Percentiles rank a stretch among this genome's conserved stretches.
Conservation (phyloP, 148 eudicot genomes). For the Persicaria maculosa region DNA sequence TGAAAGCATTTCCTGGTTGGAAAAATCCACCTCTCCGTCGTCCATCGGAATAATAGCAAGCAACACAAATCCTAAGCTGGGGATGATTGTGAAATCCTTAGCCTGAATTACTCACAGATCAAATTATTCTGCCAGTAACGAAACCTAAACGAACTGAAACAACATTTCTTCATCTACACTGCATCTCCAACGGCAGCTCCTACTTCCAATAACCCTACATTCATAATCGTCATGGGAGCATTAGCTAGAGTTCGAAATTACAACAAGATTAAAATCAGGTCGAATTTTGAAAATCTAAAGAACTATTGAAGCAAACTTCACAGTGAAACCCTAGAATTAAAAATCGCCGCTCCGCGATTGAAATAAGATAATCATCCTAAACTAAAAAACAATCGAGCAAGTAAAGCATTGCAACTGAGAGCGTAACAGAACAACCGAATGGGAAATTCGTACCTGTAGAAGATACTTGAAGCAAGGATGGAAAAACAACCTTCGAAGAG, state of each 20-base stretch:
- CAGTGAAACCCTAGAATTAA: no score
- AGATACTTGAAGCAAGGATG: no score
- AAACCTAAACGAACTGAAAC: background rate
- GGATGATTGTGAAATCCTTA: no score
- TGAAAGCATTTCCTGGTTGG: constrained; percentile 59
- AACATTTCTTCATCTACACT: background rate
- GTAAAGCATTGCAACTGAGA: no score
- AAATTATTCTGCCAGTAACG: background rate
- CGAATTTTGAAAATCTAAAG: background rate
- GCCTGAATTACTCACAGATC: background rate
- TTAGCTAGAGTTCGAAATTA: background rate
- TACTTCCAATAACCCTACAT: background rate
- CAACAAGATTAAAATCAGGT: background rate
- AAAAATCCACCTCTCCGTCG: constrained; percentile 74
- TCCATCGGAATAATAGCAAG: constrained; percentile 29
- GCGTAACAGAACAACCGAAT: no score
- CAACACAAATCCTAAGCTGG: background rate
- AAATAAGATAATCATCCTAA: no score
- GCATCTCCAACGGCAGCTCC: background rate
- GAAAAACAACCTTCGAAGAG: no score
- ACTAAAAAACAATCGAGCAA: no score
- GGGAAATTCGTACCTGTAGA: no score
- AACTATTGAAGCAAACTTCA: no score
- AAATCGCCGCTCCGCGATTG: no score
- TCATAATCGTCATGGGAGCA: background rate